phyloP scores from a whole-genome alignment of 495 filamentous ascomycete genomes.

The Apiosordaria backusii region DNA sequence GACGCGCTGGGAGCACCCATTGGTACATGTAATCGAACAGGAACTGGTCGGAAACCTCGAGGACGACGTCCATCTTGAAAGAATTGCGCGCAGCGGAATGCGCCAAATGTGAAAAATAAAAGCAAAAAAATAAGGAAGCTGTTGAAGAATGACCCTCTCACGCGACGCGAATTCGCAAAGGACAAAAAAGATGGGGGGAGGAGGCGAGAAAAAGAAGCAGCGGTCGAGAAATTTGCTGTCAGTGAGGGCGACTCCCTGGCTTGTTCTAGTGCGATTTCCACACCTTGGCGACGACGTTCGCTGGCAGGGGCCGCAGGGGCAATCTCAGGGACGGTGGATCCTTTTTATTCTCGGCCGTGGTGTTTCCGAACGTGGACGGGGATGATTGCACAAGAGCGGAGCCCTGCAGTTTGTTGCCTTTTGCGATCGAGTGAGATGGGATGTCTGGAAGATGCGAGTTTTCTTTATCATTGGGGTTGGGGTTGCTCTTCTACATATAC shows the following conservation, averaged over 20 bases:
- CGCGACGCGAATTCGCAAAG: neutral
- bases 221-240: conserved; percentile 2
- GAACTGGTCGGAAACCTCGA: conserved; percentile 82
- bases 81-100: neutral
- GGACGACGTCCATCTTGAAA: conserved; percentile 79
- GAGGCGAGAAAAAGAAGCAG: neutral
- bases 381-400: neutral
- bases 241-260: neutral
- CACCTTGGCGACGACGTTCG: neutral
- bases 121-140: neutral
- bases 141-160: neutral
- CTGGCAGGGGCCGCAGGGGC: neutral
- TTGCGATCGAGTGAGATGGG: neutral
- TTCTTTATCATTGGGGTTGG: too few relatives aligned
- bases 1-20: conserved; percentile 58
- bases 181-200: neutral
- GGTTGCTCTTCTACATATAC: neutral
- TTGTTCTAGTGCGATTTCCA: neutral
- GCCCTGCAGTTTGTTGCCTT: neutral
- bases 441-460: neutral
- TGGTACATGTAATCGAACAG: conserved; percentile 81
- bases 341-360: neutral
- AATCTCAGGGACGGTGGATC: neutral
- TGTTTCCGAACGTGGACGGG: neutral
- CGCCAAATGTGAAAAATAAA: neutral